Evolutionary conservation across 805 yeast species (phyloP), one percentile per base, ranked within the genome.

Genomic region (Trichomonascus vanleenenianus): DNA sequence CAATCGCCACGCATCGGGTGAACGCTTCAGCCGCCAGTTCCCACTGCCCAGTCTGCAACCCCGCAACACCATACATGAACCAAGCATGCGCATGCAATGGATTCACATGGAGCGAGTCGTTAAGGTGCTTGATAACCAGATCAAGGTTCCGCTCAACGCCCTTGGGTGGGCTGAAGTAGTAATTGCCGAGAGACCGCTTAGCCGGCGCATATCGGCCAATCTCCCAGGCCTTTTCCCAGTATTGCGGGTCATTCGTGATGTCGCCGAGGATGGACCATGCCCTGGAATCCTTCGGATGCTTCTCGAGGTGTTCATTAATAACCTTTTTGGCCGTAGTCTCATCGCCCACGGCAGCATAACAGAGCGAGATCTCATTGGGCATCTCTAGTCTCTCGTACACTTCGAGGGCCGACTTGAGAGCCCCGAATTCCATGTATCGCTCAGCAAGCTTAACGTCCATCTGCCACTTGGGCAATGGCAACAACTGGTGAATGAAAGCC

Each of bases 1-100:
- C 96, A 33, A 89, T 61, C 0, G 95, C 71, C 30, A 88, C 89
- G 66, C 96, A 87, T 56, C 97, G 72, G 0, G 95, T 82, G 60
- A 93, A 89, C 0, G 96, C 96, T 59, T 85, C 94, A 0, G 95
- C 81, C 0, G 97, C 95, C 38, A 84, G 64, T 19, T 80, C 83
- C 66, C 74, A 85, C 54, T 82, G 78, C 6, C 67, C 72, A 11
- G 78, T 63, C 58, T 87, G 96, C 42, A 93, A 68, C 0, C 94
- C 96, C 45, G 89, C 70, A 59, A 96, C 86, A 4, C 97, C 97
- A 58, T 89, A 88, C 56, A 88, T 78, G 60, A 81, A 91, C 95
- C 97, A 88, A 31, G 91, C 83, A 15, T 83, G 85, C 54, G 75
- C 79, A 55, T 75, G 77, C 44, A 86, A 67, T 8, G 96, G 93